Conservation (phyloP, 1,139 yeast genomes). For the Blastobotrys arbuscula region DNA sequence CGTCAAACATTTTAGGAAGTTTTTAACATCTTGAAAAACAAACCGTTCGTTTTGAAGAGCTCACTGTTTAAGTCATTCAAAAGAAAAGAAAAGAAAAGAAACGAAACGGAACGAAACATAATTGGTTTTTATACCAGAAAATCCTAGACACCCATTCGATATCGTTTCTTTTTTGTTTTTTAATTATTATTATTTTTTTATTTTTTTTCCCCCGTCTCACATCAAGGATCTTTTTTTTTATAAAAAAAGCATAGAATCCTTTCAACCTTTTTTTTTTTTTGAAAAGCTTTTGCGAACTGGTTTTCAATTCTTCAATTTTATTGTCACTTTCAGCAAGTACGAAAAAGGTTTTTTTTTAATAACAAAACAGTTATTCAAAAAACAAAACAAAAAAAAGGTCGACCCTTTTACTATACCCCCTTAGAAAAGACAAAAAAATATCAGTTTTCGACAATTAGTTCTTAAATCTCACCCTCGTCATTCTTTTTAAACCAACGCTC, state of each 20-base stretch:
- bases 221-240: not conserved
- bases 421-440: not conserved
- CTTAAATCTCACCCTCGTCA: not conserved
- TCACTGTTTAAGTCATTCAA: no score
- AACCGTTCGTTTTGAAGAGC: no score
- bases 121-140: no score
- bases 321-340: no score
- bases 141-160: not conserved
- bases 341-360: not conserved
- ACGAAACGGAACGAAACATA: no score
- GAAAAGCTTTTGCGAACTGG: not conserved
- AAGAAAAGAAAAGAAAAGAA: no score
- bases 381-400: not conserved
- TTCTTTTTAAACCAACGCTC: not conserved
- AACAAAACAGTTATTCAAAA: not conserved
- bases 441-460: not conserved
- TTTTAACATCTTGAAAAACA: no score
- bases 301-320: no score
- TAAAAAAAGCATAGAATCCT: not conserved
- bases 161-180: not conserved
- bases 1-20: no score
- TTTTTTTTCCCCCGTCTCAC: not conserved
- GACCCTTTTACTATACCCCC: not conserved
- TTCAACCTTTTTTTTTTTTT: not conserved
- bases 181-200: not conserved